These are phyloP conservation scores for Lepidium sativum DNA, from an alignment of 345 rosid genomes.

Conservation along the genomic window DNA sequence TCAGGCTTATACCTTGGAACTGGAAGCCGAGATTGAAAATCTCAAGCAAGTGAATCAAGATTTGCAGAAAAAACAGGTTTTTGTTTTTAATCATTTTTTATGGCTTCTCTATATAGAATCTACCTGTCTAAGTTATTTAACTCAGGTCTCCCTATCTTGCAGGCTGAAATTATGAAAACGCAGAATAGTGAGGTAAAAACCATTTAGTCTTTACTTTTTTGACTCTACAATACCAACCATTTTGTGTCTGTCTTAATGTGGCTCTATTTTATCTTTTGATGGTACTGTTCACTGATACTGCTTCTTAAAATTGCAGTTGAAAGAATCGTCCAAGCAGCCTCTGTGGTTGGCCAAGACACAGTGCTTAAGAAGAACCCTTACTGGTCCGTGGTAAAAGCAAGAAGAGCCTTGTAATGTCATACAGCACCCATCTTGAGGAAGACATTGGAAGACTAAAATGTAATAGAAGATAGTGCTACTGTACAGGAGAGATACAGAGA, in stretches of 20 bases:
- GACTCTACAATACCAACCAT: neutral
- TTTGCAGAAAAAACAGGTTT: slow-evolving; percentile 66
- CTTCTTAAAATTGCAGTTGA: slow-evolving; percentile 22
- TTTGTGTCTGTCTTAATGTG: neutral
- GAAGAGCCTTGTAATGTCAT: neutral
- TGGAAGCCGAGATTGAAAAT: slow-evolving; percentile 84
- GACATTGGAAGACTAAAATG: slow-evolving; percentile 12
- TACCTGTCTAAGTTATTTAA: neutral
- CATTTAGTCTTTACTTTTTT: neutral
- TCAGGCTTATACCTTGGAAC: slow-evolving; percentile 87
- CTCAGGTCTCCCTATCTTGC: slow-evolving; percentile 23
- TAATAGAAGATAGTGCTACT: slow-evolving; percentile 13
- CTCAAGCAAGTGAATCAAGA: slow-evolving; percentile 69
- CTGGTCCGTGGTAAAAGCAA: slow-evolving; percentile 74
- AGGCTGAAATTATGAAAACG: slow-evolving; percentile 46
- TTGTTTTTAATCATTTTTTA: neutral
- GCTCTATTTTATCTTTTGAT: neutral
- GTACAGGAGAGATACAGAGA: slow-evolving; percentile 22
- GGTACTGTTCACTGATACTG: neutral
- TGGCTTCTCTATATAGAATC: neutral
- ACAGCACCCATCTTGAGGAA: neutral
- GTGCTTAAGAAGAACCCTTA: slow-evolving; percentile 78
- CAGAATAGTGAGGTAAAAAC: slow-evolving; percentile 47
- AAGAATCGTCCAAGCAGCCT: slow-evolving; percentile 37
- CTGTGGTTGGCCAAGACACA: slow-evolving; percentile 48